These are phyloP conservation scores for Actinidia arguta DNA, from an alignment of 179 eudicot genomes.

Conservation along the genomic window DNA sequence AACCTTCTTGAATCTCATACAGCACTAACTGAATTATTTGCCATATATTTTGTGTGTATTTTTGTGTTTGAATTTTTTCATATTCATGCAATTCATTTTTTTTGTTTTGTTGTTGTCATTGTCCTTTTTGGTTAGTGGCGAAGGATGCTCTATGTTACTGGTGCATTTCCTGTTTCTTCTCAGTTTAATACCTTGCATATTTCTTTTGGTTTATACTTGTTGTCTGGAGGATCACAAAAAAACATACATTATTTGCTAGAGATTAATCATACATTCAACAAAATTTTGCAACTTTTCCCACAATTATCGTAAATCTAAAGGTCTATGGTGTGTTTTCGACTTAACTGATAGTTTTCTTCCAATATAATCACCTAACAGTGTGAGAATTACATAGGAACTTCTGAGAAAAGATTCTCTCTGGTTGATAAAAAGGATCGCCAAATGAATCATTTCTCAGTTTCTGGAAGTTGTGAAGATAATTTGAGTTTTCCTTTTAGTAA, in stretches of 20 bases:
- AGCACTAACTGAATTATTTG: neutral
- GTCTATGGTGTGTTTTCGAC: neutral
- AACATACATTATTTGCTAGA: neutral
- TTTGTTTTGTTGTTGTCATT: neutral
- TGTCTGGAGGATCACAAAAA: neutral
- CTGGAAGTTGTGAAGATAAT: neutral
- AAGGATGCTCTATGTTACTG: too few species aligned
- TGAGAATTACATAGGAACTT: neutral
- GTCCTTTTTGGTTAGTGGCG: neutral
- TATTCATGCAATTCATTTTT: neutral
- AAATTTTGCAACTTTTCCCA: neutral
- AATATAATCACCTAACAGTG: neutral
- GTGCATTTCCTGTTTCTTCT: too few species aligned
- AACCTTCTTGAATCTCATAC: conserved; percentile 6
- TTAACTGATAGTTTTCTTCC: neutral
- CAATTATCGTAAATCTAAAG: neutral
- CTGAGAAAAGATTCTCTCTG: neutral
- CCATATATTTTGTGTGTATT: neutral
- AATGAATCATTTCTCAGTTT: neutral
- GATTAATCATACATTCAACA: neutral
- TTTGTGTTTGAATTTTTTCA: neutral
- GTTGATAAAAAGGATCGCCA: neutral
- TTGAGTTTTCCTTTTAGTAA: neutral
- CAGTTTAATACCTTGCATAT: neutral
- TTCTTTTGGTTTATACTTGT: neutral